These are phyloP conservation scores for Lophium mytilinum DNA, from an alignment of 495 filamentous ascomycete genomes.

Conservation along the genomic window DNA sequence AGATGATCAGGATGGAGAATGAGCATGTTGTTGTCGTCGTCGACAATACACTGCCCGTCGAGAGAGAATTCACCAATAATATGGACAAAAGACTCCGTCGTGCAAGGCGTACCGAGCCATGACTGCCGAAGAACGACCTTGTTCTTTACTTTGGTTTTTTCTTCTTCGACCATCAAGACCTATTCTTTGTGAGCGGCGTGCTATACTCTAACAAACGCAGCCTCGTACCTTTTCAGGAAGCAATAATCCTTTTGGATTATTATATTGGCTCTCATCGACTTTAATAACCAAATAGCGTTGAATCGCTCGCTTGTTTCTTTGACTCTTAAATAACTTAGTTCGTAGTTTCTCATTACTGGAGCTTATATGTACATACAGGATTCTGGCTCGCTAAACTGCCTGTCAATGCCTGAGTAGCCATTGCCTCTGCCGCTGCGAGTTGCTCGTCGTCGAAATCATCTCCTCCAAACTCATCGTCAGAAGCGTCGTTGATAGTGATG, in stretches of 20 bases:
- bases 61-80: conserved; percentile 70
- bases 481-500: conserved; percentile 23
- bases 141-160: conserved; percentile 55
- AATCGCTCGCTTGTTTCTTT: conserved; percentile 54
- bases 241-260: conserved; percentile 49
- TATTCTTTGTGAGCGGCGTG: conserved; percentile 28
- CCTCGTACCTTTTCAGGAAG: conserved; percentile 61
- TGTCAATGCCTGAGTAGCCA: conserved; percentile 43
- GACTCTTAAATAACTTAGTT: conserved; percentile 31
- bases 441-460: conserved; percentile 57
- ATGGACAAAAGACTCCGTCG: conserved; percentile 67
- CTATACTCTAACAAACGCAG: not conserved
- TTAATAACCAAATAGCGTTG: conserved; percentile 74
- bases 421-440: conserved; percentile 42
- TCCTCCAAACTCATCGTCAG: conserved; percentile 35
- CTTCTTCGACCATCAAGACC: conserved; percentile 69
- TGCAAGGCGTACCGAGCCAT: conserved; percentile 74
- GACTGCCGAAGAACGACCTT: conserved; percentile 71
- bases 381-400: conserved; percentile 39
- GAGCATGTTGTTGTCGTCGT: conserved; percentile 73
- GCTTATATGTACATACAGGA: conserved; percentile 18
- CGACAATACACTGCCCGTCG: conserved; percentile 59
- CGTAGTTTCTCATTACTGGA: conserved; percentile 2
- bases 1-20: conserved; percentile 95
- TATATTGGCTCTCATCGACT: conserved; percentile 58